These are phyloP conservation scores for Plasmodium adleri DNA, from an alignment of 169 alveolate species.

Conservation along the genomic window DNA sequence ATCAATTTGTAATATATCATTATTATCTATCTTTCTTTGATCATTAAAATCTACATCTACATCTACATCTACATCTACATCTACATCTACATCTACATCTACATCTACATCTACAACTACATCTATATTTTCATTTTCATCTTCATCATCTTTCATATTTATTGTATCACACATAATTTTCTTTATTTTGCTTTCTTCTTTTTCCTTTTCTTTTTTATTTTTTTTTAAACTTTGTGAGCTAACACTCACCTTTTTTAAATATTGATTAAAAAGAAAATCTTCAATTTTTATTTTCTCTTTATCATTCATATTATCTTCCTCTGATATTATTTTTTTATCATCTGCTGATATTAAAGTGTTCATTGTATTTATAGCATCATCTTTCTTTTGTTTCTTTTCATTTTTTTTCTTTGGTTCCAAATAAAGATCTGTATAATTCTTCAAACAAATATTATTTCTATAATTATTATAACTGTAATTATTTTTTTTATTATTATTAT, in stretches of 20 bases:
- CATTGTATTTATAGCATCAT: constrained; percentile 2
- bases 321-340: neutral
- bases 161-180: too few relatives aligned
- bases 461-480: too few relatives aligned
- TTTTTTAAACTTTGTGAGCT: constrained; percentile 21
- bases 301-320: neutral
- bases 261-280: constrained; percentile 54
- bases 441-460: too few relatives aligned
- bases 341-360: neutral
- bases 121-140: too few relatives aligned
- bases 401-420: constrained; percentile 13
- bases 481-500: neutral
- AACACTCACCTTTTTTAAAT: constrained; percentile 48
- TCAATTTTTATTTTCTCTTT: constrained; percentile 23
- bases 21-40: too few relatives aligned
- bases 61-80: too few relatives aligned
- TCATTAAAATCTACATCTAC: too few relatives aligned
- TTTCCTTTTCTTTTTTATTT: neutral
- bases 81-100: too few relatives aligned
- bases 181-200: neutral
- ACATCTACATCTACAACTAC: too few relatives aligned
- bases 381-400: neutral
- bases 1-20: too few relatives aligned
- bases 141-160: too few relatives aligned
- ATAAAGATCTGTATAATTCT: neutral